Conservation (phyloP, 2,329 filamentous ascomycete genomes). For the Elsinoe australis region DNA sequence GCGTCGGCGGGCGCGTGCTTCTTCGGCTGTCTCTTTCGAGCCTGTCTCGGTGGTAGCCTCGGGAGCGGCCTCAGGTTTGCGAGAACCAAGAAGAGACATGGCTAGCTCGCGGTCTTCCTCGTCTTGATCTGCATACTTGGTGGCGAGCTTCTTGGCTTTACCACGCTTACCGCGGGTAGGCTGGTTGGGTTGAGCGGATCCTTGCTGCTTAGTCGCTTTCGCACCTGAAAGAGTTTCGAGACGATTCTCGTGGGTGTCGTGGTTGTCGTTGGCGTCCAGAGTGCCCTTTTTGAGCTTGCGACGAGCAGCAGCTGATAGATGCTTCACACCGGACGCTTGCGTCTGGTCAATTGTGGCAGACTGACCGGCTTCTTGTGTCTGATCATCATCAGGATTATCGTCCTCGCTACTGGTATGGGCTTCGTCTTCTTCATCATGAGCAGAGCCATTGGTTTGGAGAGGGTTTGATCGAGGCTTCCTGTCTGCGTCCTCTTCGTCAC, state of each 20-base stretch:
- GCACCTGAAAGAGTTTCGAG: slow-evolving; percentile 21
- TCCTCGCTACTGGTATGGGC: slow-evolving; percentile 23
- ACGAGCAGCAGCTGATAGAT: slow-evolving; percentile 35
- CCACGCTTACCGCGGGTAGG: slow-evolving; percentile 62
- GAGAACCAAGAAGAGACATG: slow-evolving; percentile 76
- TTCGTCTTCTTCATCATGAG: slow-evolving; percentile 26
- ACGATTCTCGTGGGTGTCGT: slow-evolving; percentile 20
- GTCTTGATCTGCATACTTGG: slow-evolving; percentile 90
- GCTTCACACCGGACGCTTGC: slow-evolving; percentile 25
- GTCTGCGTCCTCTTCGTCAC: slow-evolving; percentile 21
- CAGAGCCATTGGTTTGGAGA: slow-evolving; percentile 20
- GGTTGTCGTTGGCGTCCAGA: slow-evolving; percentile 16
- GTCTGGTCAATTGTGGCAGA: slow-evolving; percentile 15
- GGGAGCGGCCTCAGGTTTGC: slow-evolving; percentile 58
- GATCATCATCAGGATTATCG: slow-evolving; percentile 29
- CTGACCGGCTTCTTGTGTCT: slow-evolving; percentile 23
- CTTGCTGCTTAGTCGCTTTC: slow-evolving; percentile 19
- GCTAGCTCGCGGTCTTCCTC: slow-evolving; percentile 83
- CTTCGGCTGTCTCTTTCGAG: slow-evolving; percentile 58
- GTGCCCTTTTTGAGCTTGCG: slow-evolving; percentile 32
- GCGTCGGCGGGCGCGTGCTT: slow-evolving; percentile 64
- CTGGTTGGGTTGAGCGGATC: slow-evolving; percentile 25
- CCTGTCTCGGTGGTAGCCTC: slow-evolving; percentile 53
- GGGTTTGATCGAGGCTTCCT: slow-evolving; percentile 18
- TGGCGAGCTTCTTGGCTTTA: slow-evolving; percentile 79